These are phyloP conservation scores for Exophiala mesophila DNA, from an alignment of 2,329 filamentous ascomycete species.

Conservation along the genomic window DNA sequence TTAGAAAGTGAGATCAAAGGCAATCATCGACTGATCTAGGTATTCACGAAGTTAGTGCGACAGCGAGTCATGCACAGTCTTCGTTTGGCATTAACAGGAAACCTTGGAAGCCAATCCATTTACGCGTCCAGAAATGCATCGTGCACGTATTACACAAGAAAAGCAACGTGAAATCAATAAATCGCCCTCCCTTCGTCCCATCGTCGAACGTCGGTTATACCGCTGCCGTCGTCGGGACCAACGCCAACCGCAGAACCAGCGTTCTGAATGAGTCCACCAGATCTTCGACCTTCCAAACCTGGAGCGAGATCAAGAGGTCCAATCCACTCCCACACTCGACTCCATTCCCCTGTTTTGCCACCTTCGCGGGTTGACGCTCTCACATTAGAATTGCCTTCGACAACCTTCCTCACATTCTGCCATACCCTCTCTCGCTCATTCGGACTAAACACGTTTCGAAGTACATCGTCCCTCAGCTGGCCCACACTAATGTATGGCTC, in stretches of 20 bases:
- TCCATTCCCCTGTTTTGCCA: conserved; percentile 50
- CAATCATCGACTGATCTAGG: too few species aligned
- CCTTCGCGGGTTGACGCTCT: conserved; percentile 66
- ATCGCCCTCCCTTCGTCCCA: conserved; percentile 42
- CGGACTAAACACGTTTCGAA: conserved; percentile 74
- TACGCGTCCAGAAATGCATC: too few species aligned
- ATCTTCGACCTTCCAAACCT: conserved; percentile 25
- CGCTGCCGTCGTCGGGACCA: conserved; percentile 26
- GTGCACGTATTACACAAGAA: too few species aligned
- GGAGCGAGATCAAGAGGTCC: conserved; percentile 49
- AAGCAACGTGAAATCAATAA: conserved; percentile 36
- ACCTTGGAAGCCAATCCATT: too few species aligned
- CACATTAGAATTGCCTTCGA: conserved; percentile 92
- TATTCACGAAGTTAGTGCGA: too few species aligned
- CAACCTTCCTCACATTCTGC: conserved; percentile 74
- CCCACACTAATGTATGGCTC: conserved; percentile 82
- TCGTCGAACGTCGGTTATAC: conserved; percentile 27
- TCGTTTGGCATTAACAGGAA: too few species aligned
- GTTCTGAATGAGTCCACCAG: conserved; percentile 26
- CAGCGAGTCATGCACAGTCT: too few species aligned
- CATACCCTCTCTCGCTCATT: conserved; percentile 75
- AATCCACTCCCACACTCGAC: conserved; percentile 65
- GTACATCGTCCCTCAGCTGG: conserved; percentile 84
- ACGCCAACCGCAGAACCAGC: conserved; percentile 25
- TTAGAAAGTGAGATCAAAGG: too few species aligned